Conservation (phyloP, 1,284 basidiomycete species). For the Crucibulum parvulum region DNA sequence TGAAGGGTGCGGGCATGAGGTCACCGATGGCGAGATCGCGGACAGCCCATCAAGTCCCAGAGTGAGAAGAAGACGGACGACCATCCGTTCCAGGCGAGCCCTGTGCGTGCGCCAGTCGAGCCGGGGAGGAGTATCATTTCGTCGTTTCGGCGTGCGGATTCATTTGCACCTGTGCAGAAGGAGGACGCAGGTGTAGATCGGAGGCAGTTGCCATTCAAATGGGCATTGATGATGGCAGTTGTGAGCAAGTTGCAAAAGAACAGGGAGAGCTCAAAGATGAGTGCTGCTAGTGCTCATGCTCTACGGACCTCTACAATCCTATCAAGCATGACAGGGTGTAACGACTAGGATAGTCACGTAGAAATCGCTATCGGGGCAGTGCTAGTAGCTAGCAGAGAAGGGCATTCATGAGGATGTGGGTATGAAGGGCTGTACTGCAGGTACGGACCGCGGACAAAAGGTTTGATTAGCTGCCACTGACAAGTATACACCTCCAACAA, state of each 20-base stretch:
- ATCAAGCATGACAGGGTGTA: too few relatives aligned
- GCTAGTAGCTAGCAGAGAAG: too few relatives aligned
- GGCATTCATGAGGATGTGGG: too few relatives aligned
- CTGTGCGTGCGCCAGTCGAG: conserved; percentile 10
- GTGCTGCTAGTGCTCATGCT: background rate
- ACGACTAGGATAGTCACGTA: too few relatives aligned
- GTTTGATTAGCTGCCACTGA: too few relatives aligned
- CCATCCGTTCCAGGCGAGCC: conserved; percentile 10
- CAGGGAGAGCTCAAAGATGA: conserved; percentile 28
- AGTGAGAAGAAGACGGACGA: background rate
- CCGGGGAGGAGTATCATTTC: conserved; percentile 55
- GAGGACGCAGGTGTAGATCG: conserved; percentile 19
- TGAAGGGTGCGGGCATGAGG: conserved; percentile 65
- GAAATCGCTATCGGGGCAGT: too few relatives aligned
- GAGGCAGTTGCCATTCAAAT: conserved; percentile 56
- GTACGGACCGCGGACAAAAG: too few relatives aligned
- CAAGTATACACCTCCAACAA: too few relatives aligned
- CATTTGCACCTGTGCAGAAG: conserved; percentile 53
- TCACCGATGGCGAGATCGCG: conserved; percentile 59
- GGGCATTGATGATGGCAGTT: conserved; percentile 33
- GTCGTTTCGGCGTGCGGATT: conserved; percentile 61
- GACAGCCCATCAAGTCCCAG: conserved; percentile 58
- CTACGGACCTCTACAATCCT: too few relatives aligned
- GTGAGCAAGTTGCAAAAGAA: background rate
- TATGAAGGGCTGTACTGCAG: too few relatives aligned